Percentiles rank a stretch among this genome's conserved stretches.
Conservation (phyloP, 495 filamentous ascomycete genomes). For the Penicillium paradoxum region DNA sequence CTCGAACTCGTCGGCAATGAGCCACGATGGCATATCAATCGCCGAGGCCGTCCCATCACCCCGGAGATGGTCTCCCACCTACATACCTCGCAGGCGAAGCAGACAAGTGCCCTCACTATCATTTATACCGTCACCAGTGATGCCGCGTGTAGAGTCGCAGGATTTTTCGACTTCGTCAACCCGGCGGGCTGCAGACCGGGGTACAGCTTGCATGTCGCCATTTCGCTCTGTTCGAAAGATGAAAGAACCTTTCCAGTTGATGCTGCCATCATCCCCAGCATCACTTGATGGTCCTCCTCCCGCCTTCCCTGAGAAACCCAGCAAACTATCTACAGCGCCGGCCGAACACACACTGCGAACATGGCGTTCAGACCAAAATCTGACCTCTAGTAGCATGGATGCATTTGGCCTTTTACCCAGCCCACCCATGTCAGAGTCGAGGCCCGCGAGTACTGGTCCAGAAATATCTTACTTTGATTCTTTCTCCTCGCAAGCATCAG, state of each 20-base stretch:
- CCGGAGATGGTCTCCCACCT: slow-evolving; percentile 30
- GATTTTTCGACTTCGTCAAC: slow-evolving; percentile 29
- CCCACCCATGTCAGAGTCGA: slow-evolving; percentile 38
- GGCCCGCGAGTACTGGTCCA: slow-evolving; percentile 24
- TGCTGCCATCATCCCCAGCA: slow-evolving; percentile 34
- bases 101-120: slow-evolving; percentile 27
- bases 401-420: slow-evolving; percentile 41
- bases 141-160: slow-evolving; percentile 15
- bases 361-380: slow-evolving; percentile 42
- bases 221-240: slow-evolving; percentile 46
- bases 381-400: slow-evolving; percentile 29
- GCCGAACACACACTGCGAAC: slow-evolving; percentile 31
- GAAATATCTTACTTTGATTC: slow-evolving; percentile 34
- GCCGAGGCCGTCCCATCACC: slow-evolving; percentile 23
- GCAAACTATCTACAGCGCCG: slow-evolving; percentile 12
- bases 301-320: slow-evolving; percentile 14
- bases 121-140: slow-evolving; percentile 19
- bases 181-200: slow-evolving; percentile 26
- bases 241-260: slow-evolving; percentile 43
- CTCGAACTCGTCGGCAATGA: slow-evolving; percentile 20
- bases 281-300: slow-evolving; percentile 24
- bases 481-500: neutral
- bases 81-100: slow-evolving; percentile 25
- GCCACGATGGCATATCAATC: slow-evolving; percentile 18
- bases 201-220: slow-evolving; percentile 31